Evolutionary conservation across 192 early-diverging fungal genomes (phyloP).

Genomic region (Oehlia diaphana): DNA sequence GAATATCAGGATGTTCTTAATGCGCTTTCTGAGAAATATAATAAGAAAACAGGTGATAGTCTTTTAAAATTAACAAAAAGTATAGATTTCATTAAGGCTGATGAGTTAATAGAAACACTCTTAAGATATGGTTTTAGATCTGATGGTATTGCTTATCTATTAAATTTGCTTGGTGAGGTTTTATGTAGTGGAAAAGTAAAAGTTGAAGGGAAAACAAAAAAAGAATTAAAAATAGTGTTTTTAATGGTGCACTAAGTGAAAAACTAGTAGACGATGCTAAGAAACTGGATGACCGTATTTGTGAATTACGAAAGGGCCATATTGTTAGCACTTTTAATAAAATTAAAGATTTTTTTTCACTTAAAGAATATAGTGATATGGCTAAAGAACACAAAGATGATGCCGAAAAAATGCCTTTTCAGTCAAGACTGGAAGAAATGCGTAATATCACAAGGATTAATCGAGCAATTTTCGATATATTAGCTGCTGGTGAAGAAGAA

Average conservation of each 20-base stretch:
- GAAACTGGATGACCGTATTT: neutral
- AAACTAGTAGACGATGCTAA: neutral
- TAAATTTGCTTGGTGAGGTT: neutral
- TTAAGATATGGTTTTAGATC: neutral
- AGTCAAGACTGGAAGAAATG: conserved; percentile 11
- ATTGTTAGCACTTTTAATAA: neutral
- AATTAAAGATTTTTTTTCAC: neutral
- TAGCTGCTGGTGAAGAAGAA: neutral
- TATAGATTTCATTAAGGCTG: neutral
- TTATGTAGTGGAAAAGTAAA: neutral
- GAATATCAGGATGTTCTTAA: neutral
- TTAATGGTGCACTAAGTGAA: neutral
- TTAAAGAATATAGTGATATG: neutral
- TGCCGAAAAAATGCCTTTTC: neutral
- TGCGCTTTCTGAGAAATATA: neutral
- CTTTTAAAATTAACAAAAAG: neutral
- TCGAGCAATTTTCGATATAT: neutral
- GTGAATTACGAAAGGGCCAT: neutral
- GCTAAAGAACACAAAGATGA: neutral
- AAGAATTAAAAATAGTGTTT: neutral
- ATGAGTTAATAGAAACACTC: neutral
- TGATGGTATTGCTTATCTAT: conserved; percentile 5
- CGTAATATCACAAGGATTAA: neutral
- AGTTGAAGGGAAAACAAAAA: neutral
- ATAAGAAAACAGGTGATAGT: neutral